Conservation (phyloP, 805 yeast genomes). For the Wickerhamiella qilinensis region DNA sequence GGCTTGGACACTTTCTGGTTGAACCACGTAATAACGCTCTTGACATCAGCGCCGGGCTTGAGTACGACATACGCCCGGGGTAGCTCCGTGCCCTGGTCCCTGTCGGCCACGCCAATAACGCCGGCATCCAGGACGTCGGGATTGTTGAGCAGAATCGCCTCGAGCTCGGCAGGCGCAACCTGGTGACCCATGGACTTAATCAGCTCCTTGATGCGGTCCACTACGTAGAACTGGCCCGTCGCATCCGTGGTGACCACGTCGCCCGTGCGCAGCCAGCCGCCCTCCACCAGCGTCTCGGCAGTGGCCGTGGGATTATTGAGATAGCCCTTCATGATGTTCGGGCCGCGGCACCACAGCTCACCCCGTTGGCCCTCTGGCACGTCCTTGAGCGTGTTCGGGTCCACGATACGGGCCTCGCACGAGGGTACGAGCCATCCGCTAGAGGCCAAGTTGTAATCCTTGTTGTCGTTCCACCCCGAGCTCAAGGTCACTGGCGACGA, state of each 20-base stretch:
- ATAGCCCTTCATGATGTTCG: constrained; percentile 34
- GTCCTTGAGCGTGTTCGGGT: constrained; percentile 27
- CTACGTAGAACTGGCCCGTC: constrained; percentile 27
- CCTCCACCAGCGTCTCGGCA: constrained; percentile 26
- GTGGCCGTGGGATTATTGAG: constrained; percentile 34
- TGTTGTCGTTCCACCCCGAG: constrained; percentile 26
- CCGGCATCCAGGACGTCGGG: constrained; percentile 72
- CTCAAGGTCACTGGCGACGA: constrained; percentile 36
- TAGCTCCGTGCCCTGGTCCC: constrained; percentile 61
- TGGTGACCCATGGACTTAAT: constrained; percentile 62
- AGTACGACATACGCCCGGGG: constrained; percentile 20
- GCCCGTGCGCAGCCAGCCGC: constrained; percentile 43
- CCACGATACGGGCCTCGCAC: constrained; percentile 33
- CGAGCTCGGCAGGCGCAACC: constrained; percentile 89
- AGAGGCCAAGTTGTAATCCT: constrained; percentile 35
- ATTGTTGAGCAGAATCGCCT: constrained; percentile 62
- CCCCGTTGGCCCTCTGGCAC: constrained; percentile 32
- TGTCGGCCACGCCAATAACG: constrained; percentile 53
- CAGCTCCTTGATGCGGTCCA: constrained; percentile 48
- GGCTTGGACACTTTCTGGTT: constrained; percentile 19
- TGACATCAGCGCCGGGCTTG: constrained; percentile 14
- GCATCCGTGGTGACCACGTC: constrained; percentile 30
- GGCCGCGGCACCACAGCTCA: constrained; percentile 39
- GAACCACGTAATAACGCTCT: constrained; percentile 17
- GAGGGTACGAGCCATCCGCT: constrained; percentile 30